Evolutionary conservation across 164 flowering plant species (phyloP).

Genomic region (Piper betle): DNA sequence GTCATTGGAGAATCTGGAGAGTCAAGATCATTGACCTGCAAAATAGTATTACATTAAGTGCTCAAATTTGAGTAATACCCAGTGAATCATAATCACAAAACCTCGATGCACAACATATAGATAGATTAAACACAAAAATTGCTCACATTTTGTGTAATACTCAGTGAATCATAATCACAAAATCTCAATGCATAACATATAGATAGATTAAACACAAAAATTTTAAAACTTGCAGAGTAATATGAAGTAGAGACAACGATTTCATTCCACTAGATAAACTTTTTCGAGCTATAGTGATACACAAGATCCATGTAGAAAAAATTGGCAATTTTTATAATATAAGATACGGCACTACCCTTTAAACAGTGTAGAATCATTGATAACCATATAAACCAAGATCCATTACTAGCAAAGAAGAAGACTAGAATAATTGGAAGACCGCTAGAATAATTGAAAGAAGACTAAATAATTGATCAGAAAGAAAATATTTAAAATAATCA

Average conservation of each 20-base stretch:
- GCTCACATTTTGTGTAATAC: background rate
- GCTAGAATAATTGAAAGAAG: background rate
- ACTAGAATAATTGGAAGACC: background rate
- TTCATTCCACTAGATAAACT: no score
- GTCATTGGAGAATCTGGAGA: conserved; percentile 78
- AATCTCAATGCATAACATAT: background rate
- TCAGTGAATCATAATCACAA: background rate
- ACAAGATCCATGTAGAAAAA: no score
- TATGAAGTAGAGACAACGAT: no score
- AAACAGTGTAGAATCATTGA: no score
- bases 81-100: background rate
- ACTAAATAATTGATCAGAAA: no score
- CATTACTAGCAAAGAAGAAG: background rate
- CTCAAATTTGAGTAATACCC: background rate
- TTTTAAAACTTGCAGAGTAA: background rate
- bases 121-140: conserved; percentile 6
- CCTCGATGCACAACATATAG: background rate
- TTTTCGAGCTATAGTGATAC: no score
- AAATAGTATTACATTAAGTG: conserved; percentile 12
- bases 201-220: conserved; percentile 4
- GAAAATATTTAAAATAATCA: no score
- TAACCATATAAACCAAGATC: no score
- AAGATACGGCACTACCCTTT: no score
- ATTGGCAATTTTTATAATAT: no score
- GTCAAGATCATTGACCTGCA: conserved; percentile 87